These are phyloP conservation scores for Alternaria sp. DNA, from an alignment of 2,329 filamentous ascomycete genomes.

Conservation along the genomic window DNA sequence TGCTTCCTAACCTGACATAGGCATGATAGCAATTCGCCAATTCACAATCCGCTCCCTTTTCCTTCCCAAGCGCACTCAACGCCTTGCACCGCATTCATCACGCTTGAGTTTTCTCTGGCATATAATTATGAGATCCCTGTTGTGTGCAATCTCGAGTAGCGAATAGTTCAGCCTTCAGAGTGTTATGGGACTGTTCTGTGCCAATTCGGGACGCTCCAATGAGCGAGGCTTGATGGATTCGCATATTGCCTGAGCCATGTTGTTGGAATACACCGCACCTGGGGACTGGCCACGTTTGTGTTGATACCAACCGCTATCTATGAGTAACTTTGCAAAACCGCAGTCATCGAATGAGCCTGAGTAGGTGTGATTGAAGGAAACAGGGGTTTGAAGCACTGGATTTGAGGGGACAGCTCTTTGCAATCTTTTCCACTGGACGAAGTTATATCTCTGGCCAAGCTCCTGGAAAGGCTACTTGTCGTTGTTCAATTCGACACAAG, in stretches of 20 bases:
- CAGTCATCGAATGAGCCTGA: conserved; percentile 12
- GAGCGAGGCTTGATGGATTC: conserved; percentile 18
- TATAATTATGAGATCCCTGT: not conserved
- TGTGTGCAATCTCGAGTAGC: not conserved
- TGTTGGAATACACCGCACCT: conserved; percentile 17
- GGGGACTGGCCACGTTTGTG: conserved; percentile 24
- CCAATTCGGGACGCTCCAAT: conserved; percentile 4
- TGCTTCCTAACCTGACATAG: no score
- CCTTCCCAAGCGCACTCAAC: no score
- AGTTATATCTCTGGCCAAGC: conserved; percentile 24
- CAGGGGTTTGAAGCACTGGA: conserved; percentile 12
- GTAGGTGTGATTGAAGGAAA: conserved; percentile 1
- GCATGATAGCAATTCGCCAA: no score
- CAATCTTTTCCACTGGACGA: conserved; percentile 19
- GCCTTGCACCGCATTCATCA: no score
- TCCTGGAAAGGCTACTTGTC: conserved; percentile 22
- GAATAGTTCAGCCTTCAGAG: conserved; percentile 7
- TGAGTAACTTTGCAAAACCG: conserved; percentile 19
- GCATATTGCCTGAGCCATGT: conserved; percentile 27
- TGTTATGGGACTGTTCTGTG: not conserved
- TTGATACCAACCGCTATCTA: conserved; percentile 26
- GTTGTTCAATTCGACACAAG: conserved; percentile 18
- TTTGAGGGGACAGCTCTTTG: conserved; percentile 25
- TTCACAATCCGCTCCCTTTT: no score
- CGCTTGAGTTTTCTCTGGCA: no score